phyloP scores from a whole-genome alignment of 176 grass and related monocot species.

The Hordeum vulgare region MorexV3_pseudomolecules_assembly NC_058519.1:652425745-652426244 shows the following conservation, averaged over 20 bases:
- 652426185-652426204: neutral
- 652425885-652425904: neutral
- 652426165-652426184: neutral
- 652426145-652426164: too few species aligned
- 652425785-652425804: neutral
- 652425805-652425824: neutral
- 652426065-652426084: neutral
- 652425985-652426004: neutral
- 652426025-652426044: neutral
- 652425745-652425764: neutral
- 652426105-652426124: neutral
- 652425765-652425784: neutral
- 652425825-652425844: neutral
- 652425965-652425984: neutral
- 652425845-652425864: neutral
- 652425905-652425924: neutral
- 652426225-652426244: neutral
- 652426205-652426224: neutral
- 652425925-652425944: neutral
- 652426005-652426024: neutral
- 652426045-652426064: neutral
- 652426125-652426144: neutral
- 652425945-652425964: neutral
- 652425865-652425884: neutral
- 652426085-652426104: too few species aligned